phyloP scores from a whole-genome alignment of 1,139 yeast genomes.

The Arxiozyma bovina region DNA sequence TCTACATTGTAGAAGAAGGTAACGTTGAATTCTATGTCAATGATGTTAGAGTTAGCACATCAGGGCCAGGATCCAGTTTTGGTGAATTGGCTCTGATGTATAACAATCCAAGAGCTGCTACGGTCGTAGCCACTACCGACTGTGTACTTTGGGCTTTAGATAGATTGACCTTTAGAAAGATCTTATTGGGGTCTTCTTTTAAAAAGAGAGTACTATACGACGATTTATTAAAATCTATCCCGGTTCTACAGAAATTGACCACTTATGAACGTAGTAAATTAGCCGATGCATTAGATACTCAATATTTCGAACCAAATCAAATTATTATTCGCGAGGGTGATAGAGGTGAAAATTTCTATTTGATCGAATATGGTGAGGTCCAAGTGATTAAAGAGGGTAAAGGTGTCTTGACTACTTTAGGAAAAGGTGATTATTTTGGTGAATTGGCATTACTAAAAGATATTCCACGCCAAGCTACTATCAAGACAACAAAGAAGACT shows the following conservation, averaged over 20 bases:
- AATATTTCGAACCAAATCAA: constrained; percentile 61
- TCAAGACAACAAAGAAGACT: constrained; percentile 63
- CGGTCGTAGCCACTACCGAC: constrained; percentile 68
- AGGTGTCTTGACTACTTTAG: constrained; percentile 52
- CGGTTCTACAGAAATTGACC: constrained; percentile 62
- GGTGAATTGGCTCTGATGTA: constrained; percentile 97
- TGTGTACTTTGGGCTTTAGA: constrained; percentile 87
- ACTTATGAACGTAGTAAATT: constrained; percentile 80
- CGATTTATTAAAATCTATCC: constrained; percentile 78
- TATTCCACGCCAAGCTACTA: constrained; percentile 90
- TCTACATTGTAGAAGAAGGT: constrained; percentile 83
- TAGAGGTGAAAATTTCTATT: constrained; percentile 80
- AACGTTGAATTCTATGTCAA: constrained; percentile 72
- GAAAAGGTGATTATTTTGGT: constrained; percentile 90
- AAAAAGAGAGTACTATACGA: constrained; percentile 88
- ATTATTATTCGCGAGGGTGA: constrained; percentile 83
- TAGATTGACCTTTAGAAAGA: constrained; percentile 85
- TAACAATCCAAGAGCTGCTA: constrained; percentile 96
- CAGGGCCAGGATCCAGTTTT: constrained; percentile 81
- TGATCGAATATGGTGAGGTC: constrained; percentile 83
- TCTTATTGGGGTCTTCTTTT: constrained; percentile 80
- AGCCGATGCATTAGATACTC: constrained; percentile 88
- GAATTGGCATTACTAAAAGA: constrained; percentile 90
- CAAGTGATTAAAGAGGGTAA: constrained; percentile 50
- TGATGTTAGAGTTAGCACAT: constrained; percentile 61